phyloP scores from a whole-genome alignment of 495 filamentous ascomycete species.

The Aspergillus nanangensis region DNA sequence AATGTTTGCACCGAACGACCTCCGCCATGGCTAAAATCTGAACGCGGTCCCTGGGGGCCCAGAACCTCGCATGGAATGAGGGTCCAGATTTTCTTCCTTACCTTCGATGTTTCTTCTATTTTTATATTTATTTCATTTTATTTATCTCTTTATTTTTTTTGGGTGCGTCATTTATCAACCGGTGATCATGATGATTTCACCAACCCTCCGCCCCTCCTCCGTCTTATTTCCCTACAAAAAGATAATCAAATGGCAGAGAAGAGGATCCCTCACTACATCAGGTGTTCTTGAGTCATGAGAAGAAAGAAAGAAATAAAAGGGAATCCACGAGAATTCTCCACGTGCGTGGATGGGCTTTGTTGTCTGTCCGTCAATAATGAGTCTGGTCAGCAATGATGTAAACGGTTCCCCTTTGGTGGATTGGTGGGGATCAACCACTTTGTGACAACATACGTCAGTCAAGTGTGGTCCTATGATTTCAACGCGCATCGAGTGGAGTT shows the following conservation, averaged over 20 bases:
- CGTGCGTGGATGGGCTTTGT: slow-evolving; percentile 1
- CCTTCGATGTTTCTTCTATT: not conserved
- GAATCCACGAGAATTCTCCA: not conserved
- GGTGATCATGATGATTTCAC: not conserved
- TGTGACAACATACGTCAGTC: slow-evolving; percentile 17
- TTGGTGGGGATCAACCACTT: slow-evolving; percentile 1
- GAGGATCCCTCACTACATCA: no score
- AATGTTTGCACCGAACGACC: not conserved
- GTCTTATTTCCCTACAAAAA: not conserved
- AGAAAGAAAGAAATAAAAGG: not conserved
- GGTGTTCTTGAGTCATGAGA: not conserved
- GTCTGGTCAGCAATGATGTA: slow-evolving; percentile 3
- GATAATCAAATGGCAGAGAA: no score
- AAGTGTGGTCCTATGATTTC: slow-evolving; percentile 19
- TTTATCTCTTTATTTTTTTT: not conserved
- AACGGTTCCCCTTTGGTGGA: not conserved
- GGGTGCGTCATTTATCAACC: not conserved
- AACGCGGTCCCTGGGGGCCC: slow-evolving; percentile 17
- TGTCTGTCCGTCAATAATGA: not conserved
- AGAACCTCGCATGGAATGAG: slow-evolving; percentile 14
- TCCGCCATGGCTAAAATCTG: not conserved
- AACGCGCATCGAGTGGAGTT: slow-evolving; percentile 14
- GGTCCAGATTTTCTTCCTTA: slow-evolving; percentile 1
- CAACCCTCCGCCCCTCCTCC: not conserved
- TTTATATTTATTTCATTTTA: no score